Evolutionary conservation across 306 rosid genomes (phyloP).

Genomic region (Pyrus bretschneideri): DNA sequence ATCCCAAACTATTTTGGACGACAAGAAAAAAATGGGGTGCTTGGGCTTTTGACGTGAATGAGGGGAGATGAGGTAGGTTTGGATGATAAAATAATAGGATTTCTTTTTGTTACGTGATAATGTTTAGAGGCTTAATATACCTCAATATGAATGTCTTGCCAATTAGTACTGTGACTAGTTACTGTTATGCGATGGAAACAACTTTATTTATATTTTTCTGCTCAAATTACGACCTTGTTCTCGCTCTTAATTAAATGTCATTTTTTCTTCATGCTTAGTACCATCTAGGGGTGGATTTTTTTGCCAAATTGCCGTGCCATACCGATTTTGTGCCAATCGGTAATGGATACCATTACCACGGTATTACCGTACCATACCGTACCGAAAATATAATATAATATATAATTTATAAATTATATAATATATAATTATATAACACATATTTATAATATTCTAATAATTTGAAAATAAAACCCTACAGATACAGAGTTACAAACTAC

Average conservation of each 20-base stretch:
- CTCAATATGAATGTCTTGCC: background rate
- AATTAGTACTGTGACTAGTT: background rate
- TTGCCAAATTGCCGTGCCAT: too few relatives aligned
- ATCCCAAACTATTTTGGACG: background rate
- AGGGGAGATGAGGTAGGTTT: background rate
- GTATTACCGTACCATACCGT: too few relatives aligned
- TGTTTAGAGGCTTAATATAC: background rate
- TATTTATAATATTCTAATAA: too few relatives aligned
- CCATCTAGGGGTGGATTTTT: too few relatives aligned
- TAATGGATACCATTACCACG: too few relatives aligned
- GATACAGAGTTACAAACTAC: too few relatives aligned
- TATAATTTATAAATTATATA: too few relatives aligned
- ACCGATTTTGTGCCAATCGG: too few relatives aligned
- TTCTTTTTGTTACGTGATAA: background rate
- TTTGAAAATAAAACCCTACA: too few relatives aligned
- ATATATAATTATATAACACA: too few relatives aligned
- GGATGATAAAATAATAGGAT: background rate
- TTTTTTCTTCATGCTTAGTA: background rate
- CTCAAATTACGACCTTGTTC: background rate
- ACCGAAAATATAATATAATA: too few relatives aligned
- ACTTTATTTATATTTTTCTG: background rate
- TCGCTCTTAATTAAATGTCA: background rate
- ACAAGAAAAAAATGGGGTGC: background rate
- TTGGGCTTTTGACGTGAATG: background rate
- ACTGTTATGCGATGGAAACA: background rate